These are phyloP conservation scores for Eruca vesicaria DNA, from an alignment of 441 rosid genomes.

Conservation along the genomic window DNA sequence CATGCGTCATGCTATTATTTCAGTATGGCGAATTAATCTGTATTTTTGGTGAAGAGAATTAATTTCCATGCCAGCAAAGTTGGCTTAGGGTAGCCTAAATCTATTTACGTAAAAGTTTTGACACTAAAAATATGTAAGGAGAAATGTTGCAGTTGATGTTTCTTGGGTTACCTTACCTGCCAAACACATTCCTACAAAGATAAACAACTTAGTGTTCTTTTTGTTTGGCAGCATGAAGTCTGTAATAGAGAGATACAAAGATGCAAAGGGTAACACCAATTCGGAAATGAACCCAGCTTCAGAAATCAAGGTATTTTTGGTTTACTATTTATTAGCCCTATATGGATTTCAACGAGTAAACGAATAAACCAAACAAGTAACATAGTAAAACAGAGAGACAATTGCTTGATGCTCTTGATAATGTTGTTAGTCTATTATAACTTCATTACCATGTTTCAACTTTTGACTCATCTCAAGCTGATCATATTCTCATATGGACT, in stretches of 20 bases:
- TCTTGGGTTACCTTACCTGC: constrained; percentile 19
- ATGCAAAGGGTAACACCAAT: constrained; percentile 12
- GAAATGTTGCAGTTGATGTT: constrained; percentile 8
- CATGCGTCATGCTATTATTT: not conserved
- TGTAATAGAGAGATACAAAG: constrained; percentile 16
- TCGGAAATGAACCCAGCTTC: constrained; percentile 11
- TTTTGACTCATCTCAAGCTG: constrained; percentile 4
- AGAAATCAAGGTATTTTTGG: constrained; percentile 27
- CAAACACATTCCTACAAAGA: constrained; percentile 4
- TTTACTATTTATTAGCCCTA: not conserved
- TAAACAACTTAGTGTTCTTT: not conserved
- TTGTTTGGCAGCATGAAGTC: constrained; percentile 29
- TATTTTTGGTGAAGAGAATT: constrained; percentile 3
- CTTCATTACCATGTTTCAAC: not conserved
- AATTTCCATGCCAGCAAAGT: not conserved
- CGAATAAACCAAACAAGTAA: not conserved
- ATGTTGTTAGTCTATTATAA: not conserved
- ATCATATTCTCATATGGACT: not conserved
- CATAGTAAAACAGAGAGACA: not conserved
- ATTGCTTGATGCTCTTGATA: not conserved
- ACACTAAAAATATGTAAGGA: constrained; percentile 3
- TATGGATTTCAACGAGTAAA: not conserved
- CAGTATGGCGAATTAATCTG: not conserved
- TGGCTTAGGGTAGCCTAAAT: constrained; percentile 13
- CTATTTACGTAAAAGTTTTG: not conserved